These are phyloP conservation scores for Diaporthe destruens DNA, from an alignment of 2,329 filamentous ascomycete species.

Conservation along the genomic window DNA sequence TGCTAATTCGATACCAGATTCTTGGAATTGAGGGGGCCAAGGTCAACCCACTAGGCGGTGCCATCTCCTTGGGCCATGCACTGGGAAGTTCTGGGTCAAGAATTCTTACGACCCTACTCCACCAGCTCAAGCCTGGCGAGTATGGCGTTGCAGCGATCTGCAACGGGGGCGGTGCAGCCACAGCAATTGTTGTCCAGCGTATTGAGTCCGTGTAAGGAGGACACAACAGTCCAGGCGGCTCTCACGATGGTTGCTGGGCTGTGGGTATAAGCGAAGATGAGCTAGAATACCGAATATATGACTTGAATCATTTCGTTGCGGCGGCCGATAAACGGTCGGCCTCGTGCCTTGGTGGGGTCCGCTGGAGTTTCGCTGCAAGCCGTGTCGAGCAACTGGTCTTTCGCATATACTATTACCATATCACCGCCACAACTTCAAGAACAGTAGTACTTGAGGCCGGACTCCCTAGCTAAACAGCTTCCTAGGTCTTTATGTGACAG, in stretches of 20 bases:
- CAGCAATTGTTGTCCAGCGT: slow-evolving; percentile 90
- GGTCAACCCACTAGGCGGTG: slow-evolving; percentile 90
- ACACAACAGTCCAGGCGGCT: background rate
- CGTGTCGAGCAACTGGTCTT: background rate
- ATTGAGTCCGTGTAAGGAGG: slow-evolving; percentile 67
- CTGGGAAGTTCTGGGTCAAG: slow-evolving; percentile 93
- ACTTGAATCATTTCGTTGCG: background rate
- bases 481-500: no score
- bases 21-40: slow-evolving; percentile 82
- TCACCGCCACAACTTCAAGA: background rate
- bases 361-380: background rate
- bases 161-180: slow-evolving; percentile 94
- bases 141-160: slow-evolving; percentile 97
- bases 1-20: slow-evolving; percentile 64
- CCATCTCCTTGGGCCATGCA: slow-evolving; percentile 92
- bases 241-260: no score
- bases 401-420: background rate
- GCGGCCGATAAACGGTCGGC: background rate
- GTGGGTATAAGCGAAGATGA: background rate
- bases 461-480: no score
- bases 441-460: no score
- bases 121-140: slow-evolving; percentile 91
- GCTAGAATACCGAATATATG: background rate
- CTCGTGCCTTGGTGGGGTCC: background rate
- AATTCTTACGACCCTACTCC: slow-evolving; percentile 89